Evolutionary conservation across 1,284 basidiomycete genomes (phyloP), one percentile per base, ranked within the genome.

Genomic region (Cystobasidiaceae sp.): DNA sequence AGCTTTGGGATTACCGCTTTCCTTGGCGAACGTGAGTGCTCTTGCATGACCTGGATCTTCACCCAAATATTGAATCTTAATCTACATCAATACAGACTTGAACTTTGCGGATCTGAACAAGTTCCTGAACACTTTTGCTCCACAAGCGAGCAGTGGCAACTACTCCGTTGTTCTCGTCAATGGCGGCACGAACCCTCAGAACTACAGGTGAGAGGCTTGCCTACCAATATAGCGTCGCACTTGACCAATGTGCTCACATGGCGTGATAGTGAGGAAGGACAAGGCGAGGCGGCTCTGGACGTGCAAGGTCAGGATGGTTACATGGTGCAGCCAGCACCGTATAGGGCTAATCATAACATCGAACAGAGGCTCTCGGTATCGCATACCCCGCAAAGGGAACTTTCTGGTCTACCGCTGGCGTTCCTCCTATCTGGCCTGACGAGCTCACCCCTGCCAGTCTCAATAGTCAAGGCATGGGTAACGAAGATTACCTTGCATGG

Each of bases 401-500:
- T 17, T 56, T 56, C 54, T 56, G 54, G 54, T 37, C 54, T n/a
- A 56, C 54, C 4, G 1, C 32, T 7, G 54, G 54, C 15, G 23
- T 56, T 21, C 54, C 54, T 9, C 54, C 54, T 21, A 56, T 56
- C n/a, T 41, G 34, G 33, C 54, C 54, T 6, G 54, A 56, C 28
- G 54, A 56, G 25, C 34, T 56, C 66, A 77, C 80, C 21, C 28
- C 54, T 30, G 25, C 34, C 3, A 39, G 33, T n/a, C 27, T 50
- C 27, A 50, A 50, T 21, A n/a, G 17, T 1, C 86, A 90, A 75
- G 88, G 3, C 84, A 82, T 81, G 73, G 85, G 84, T 37, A 84
- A 83, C 69, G 87, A 89, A 72, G 85, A 86, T 15, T 87, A 86
- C 68, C 64, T 72, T n/a, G 75, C 80, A 79, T 87, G 86, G 79